Percentiles rank a stretch among this genome's conserved stretches.
Evolutionary conservation across 345 rosid genomes (phyloP).

Genomic region (Citrus unshiu): DNA sequence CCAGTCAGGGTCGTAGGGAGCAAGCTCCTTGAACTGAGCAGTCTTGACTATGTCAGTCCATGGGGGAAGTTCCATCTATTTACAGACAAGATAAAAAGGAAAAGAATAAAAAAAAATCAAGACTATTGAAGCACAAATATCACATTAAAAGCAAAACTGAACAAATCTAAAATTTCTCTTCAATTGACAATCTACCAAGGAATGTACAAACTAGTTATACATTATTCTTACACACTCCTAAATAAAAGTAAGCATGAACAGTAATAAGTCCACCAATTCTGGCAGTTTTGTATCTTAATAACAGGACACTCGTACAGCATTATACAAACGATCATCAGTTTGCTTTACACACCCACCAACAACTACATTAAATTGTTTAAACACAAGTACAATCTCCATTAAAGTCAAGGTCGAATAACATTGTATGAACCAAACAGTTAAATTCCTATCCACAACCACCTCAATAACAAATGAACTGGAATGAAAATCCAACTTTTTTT

Average conservation of each 20-base stretch:
- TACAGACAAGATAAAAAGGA: not conserved
- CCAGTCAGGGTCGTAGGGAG: slow-evolving; percentile 95
- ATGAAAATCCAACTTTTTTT: not conserved
- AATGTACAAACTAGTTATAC: not conserved
- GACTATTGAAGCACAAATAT: not conserved
- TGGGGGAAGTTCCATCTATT: slow-evolving; percentile 78
- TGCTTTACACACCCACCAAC: not conserved
- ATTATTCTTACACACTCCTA: too few species aligned
- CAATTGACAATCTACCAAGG: not conserved
- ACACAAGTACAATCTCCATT: not conserved
- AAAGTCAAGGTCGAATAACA: not conserved
- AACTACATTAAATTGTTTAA: not conserved
- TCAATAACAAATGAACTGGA: not conserved
- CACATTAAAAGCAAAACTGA: not conserved
- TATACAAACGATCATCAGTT: not conserved
- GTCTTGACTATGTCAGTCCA: slow-evolving; percentile 95
- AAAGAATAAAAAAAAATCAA: not conserved
- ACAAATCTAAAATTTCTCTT: not conserved
- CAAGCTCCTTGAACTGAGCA: slow-evolving; percentile 74
- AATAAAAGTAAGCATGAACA: not conserved
- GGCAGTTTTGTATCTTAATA: not conserved
- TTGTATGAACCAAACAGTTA: not conserved
- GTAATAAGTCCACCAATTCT: not conserved
- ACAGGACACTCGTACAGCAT: not conserved
- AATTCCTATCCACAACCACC: not conserved